Base-by-base conservation (phyloP, 1,139 yeast species). In the Pichia sp. region DNA sequence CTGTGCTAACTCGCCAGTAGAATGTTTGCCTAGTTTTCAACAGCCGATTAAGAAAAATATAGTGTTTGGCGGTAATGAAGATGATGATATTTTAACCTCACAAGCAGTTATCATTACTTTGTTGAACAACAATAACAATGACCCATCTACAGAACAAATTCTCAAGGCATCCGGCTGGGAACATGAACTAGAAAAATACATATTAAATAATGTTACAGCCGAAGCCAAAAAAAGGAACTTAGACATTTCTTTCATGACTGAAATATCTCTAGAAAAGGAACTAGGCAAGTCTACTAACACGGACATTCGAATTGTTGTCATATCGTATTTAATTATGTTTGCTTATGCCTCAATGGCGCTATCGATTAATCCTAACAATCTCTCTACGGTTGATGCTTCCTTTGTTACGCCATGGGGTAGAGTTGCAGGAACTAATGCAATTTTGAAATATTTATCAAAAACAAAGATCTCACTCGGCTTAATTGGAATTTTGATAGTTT, bases 311-410 rank as follows among this genome's bases (percentile, higher is more conserved):
- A 81, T 87, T 43, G 77, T 92, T 5, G 67, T 77, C 1, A 59
- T 85, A 6, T 88, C 97, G 1, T 92, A 92, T 58, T 49, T 87
- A 36, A 72, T 80, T n/a, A 92, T 92, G 98, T 88, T 92, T 57
- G 53, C 86, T 0, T 92, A 92, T 60, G 95, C 95, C 0, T 83
- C 96, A 0, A 60, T 87, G 47, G 88, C 97, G 0, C 69, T 87
- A 26, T 42, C 46, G 3, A 29, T 46, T 6, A 37, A 16, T 32
- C 41, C 35, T 6, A 43, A 36, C 8, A 36, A 38, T 11, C 33
- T 42, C 5, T 44, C 50, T 3, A 38, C 40, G 6, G 38, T 42
- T n/a, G 42, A 47, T 27, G 29, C 43, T 9, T 38, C 42, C 1
- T 47, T 45, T 36, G 33, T 39, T 7, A 43, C 49, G 6, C 49